Evolutionary conservation across 345 rosid species (phyloP).

Genomic region (Citrus sp.): DNA sequence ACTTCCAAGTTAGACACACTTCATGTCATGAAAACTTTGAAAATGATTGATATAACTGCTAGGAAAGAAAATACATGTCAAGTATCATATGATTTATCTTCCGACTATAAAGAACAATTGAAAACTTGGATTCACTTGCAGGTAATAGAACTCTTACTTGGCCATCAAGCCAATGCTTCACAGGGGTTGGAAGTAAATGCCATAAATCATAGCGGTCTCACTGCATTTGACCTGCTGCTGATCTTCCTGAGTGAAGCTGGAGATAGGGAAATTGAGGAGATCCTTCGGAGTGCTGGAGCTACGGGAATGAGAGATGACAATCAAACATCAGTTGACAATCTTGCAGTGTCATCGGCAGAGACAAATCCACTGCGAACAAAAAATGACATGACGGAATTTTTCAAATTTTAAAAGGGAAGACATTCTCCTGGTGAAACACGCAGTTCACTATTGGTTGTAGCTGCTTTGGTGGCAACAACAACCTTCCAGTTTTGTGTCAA

Average conservation of each 20-base stretch:
- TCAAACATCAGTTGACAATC: too few species aligned
- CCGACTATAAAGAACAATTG: neutral
- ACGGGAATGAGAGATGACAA: constrained; percentile 15
- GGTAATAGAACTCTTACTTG: constrained; percentile 42
- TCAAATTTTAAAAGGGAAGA: constrained; percentile 52
- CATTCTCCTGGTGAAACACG: constrained; percentile 39
- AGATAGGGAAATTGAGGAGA: constrained; percentile 47
- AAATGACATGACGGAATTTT: constrained; percentile 35
- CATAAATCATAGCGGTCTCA: constrained; percentile 36
- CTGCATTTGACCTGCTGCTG: constrained; percentile 40
- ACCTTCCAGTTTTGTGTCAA: constrained; percentile 44
- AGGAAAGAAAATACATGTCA: neutral
- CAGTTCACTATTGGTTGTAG: constrained; percentile 36
- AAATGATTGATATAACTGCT: neutral
- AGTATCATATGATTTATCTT: neutral
- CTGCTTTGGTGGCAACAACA: constrained; percentile 50
- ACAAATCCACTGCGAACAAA: constrained; percentile 12
- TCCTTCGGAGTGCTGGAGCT: constrained; percentile 38
- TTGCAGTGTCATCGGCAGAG: neutral
- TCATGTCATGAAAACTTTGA: neutral
- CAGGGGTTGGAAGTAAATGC: constrained; percentile 37
- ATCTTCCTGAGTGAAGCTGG: constrained; percentile 62
- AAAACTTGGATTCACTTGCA: constrained; percentile 9
- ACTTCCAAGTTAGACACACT: neutral
- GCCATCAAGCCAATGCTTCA: constrained; percentile 15